Evolutionary conservation across 768 basidiomycete species (phyloP).

Genomic region (Rhodotorula diobovata): DNA sequence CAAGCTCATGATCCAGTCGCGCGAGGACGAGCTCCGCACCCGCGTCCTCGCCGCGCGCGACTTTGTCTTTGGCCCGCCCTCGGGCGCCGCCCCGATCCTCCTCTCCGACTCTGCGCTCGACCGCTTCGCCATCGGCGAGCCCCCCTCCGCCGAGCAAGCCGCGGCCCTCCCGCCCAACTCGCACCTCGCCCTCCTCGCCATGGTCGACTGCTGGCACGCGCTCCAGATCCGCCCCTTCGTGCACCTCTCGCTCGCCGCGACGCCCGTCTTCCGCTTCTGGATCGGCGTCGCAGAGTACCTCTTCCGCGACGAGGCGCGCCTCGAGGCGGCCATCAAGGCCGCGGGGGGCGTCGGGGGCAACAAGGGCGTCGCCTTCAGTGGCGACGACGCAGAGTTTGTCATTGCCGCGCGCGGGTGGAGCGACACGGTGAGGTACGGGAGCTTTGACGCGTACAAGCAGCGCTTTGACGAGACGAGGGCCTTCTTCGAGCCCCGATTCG

Average conservation of each 20-base stretch:
- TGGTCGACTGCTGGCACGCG: conserved; percentile 97
- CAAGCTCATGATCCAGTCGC: conserved; percentile 81
- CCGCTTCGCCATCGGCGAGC: conserved; percentile 72
- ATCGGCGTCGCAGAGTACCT: conserved; percentile 95
- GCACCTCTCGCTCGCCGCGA: conserved; percentile 88
- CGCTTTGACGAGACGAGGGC: conserved; percentile 71
- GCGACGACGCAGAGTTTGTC: conserved; percentile 90
- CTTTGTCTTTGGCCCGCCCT: conserved; percentile 61
- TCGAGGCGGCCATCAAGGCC: conserved; percentile 66
- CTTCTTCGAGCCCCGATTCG: conserved; percentile 84
- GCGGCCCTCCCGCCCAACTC: conserved; percentile 62
- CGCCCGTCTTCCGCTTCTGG: conserved; percentile 92
- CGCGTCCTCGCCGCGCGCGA: conserved; percentile 71
- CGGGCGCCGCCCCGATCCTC: conserved; percentile 59
- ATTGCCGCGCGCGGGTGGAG: conserved; percentile 92
- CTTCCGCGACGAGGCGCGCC: conserved; percentile 63
- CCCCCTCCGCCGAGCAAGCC: conserved; percentile 25
- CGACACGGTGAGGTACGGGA: conserved; percentile 86
- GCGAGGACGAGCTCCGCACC: conserved; percentile 57
- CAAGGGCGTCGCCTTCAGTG: conserved; percentile 47
- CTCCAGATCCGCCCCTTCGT: conserved; percentile 81
- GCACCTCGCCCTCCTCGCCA: conserved; percentile 86
- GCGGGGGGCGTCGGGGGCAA: conserved; percentile 75
- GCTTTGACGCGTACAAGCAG: conserved; percentile 77
- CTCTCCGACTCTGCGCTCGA: conserved; percentile 80